Evolutionary conservation across 768 basidiomycete genomes (phyloP), one percentile per base, ranked within the genome.

Genomic region (Pluteus cervinus): DNA sequence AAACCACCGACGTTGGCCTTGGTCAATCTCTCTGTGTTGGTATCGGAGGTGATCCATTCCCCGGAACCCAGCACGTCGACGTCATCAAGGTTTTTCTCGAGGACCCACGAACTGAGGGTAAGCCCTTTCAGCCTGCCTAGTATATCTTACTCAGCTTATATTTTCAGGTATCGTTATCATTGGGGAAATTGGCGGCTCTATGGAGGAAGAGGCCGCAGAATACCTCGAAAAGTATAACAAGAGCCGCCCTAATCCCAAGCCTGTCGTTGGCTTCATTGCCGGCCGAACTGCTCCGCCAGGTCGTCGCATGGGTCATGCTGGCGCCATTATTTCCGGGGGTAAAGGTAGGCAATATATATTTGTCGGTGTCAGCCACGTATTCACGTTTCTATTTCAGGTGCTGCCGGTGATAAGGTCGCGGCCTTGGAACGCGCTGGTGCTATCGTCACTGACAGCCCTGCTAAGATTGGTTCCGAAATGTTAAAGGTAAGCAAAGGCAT

Each of bases 161-260:
- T 24, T 42, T 24, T 23, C 42, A 90, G 88, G 93, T 50, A 93
- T 99, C 47, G 94, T 99, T 45, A 70, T 98, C 45, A 99, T 99
- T 51, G 96, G 96, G 43, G 96, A 99, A 67, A 99, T 99, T 50
- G 96, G 96, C 46, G 96, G 96, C 15, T 85, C 89, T 6, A 96
- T 97, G 94, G 96, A 99, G 65, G 96, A 99, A 61, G 94, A 98
- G 47, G 96, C 96, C 5, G 96, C 96, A 4, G 96, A 92, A 50
- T 98, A 94, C 64, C 69, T 99, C 39, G 86, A 87, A 57, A 73
- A 76, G 60, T 84, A 87, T 70, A 99, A 99, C 73, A 87, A 89
- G 66, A 90, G 84, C 18, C 76, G 86, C 37, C 62, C 62, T 39
- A 69, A 81, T 47, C 89, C 89, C 40, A 99, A 99, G 64, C 96